Base-by-base conservation (phyloP, 148 eudicot genomes). In the Talinum fruticosum region DNA sequence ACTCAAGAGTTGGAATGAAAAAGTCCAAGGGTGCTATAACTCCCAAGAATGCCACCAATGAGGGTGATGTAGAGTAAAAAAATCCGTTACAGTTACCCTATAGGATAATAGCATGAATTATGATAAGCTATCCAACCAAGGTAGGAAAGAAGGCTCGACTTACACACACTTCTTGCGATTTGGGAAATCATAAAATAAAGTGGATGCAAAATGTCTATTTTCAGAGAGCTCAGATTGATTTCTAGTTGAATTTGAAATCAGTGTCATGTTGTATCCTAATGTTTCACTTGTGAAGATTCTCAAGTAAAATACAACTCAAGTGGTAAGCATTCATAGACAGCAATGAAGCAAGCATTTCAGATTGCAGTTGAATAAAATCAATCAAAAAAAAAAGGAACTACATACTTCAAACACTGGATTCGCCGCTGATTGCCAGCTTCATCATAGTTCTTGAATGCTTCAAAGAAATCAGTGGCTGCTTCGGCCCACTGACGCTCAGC, bases 381-480 rank as follows among this genome's bases (percentile, higher is more conserved):
- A 41, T 41, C 13, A 32, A 37, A 12, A 75, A 77, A 41, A 71
- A 38, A 72, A 13, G 49, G 72, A 29, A 26, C 59, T 37, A 83
- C 93, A 78, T 96, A 96, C 99, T 96, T 96, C 67, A 96, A 83
- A 80, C 99, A 96, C 76, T 93, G 98, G 76, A 96, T 96, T 35
- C 99, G 90, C 61, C 99, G 83, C 59, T 87, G 91, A 70, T 93
- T 93, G 68, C 99, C 99, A 80, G 99, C 99, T 87, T 96, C 99
- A 83, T 96, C 99, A 82, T 96, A 96, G 85, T 93, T 96, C 86
- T 96, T 96, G 73, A 96, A 96, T 79, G 99, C 99, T 86, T 96
- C 99, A 81, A 96, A 96, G 79, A 96, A 96, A 74, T 93, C 99
- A 57, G 99, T 96, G 38, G 97, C 97, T 70, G 99, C 98, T 73